phyloP scores from a whole-genome alignment of 495 filamentous ascomycete genomes.

The Aspergillus leporis region DNA sequence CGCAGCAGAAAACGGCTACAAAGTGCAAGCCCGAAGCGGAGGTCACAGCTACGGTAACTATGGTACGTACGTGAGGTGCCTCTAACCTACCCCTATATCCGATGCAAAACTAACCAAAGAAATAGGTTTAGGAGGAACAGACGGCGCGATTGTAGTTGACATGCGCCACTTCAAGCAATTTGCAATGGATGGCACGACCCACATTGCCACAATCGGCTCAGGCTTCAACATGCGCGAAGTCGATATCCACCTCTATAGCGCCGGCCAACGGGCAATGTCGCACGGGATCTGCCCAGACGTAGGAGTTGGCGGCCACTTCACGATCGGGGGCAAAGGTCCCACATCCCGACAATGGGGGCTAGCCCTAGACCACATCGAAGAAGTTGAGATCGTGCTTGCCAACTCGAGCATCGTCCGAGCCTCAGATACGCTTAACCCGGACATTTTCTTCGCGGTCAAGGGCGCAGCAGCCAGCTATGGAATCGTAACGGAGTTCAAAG shows the following conservation, averaged over 20 bases:
- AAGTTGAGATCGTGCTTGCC: conserved; percentile 63
- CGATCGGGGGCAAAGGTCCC: conserved; percentile 68
- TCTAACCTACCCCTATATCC: too few relatives aligned
- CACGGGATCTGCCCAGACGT: conserved; percentile 68
- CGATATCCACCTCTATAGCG: conserved; percentile 54
- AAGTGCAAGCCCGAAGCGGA: conserved; percentile 69
- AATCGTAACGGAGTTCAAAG: conserved; percentile 49
- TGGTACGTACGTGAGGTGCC: conserved; percentile 43
- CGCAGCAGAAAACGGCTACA: conserved; percentile 50
- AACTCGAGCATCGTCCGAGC: conserved; percentile 51
- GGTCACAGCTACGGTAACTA: conserved; percentile 73
- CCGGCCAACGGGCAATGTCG: conserved; percentile 63
- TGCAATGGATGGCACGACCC: conserved; percentile 50
- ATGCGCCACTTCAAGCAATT: conserved; percentile 51
- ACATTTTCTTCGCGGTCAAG: conserved; percentile 56
- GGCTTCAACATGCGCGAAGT: conserved; percentile 65
- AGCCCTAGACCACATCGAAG: conserved; percentile 63
- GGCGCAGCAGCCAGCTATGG: conserved; percentile 48
- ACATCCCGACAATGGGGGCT: conserved; percentile 64
- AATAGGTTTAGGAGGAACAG: conserved; percentile 46
- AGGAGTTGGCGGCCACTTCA: conserved; percentile 72
- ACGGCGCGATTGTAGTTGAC: conserved; percentile 47
- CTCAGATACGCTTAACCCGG: conserved; percentile 37
- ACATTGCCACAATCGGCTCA: conserved; percentile 64
- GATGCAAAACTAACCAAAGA: too few relatives aligned